Evolutionary conservation across 1,139 yeast species (phyloP), one percentile per base, ranked within the genome.

Genomic region (Diutina siamensis): DNA sequence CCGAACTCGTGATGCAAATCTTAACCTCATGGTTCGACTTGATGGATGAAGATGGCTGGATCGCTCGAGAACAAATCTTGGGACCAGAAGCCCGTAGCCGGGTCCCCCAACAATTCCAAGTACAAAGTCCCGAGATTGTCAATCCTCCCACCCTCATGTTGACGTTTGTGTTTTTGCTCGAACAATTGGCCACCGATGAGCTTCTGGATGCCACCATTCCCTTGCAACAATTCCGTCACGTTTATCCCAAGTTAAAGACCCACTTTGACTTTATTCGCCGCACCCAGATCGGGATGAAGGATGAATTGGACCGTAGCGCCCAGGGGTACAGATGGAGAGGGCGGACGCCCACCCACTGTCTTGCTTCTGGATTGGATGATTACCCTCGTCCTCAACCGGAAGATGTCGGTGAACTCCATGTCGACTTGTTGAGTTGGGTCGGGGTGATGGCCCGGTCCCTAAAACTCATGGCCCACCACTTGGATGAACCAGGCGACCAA

Each of bases 291-390:
- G 97, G 97, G 2, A 18, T 35, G 20, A 34, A 27, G 2, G 79
- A 74, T 50, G 87, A 75, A 34, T 74, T 95, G 50, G 71, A 74
- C 9, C 56, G 62, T 8, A 72, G 70, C 44, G 46, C 46, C n/a
- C 94, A 84, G 57, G 85, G 80, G 0, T 92, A 84, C 60, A 72
- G 96, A 57, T 92, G 99, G 99, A 75, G 89, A 50, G 98, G 97
- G 2, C 75, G 97, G 51, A 86, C 97, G 0, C 67, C 72, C 21
- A 75, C 81, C 3, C 97, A 86, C 57, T 85, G 95, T 58, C 68
- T 92, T 48, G 94, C 98, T 2, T 83, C 95, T 63, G 99, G 99
- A 0, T 61, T 92, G 40, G 98, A 92, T 61, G 99, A 92, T 59
- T 92, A 89, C 57, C 99, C 99, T 32, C 75, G 99, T 51, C 83